Conservation (phyloP, 345 rosid genomes). For the Citrus glauca region DNA sequence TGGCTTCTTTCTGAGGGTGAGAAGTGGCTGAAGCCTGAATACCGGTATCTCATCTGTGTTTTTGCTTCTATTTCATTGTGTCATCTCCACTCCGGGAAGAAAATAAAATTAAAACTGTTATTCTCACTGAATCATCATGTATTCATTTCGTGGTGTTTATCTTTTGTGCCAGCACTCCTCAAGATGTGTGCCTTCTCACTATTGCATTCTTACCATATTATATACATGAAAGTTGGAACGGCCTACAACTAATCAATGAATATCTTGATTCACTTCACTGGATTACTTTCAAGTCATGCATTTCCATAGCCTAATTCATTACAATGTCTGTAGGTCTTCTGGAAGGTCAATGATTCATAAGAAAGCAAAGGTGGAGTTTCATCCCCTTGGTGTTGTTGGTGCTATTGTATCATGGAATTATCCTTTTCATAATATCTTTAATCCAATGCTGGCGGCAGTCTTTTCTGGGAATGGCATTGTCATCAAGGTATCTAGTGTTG, state of each 20-base stretch:
- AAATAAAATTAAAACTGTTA: neutral
- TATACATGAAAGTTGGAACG: neutral
- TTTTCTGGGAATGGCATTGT: conserved; percentile 95
- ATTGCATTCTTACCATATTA: neutral
- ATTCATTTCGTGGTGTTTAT: conserved; percentile 1
- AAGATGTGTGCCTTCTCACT: conserved; percentile 3
- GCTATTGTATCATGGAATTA: conserved; percentile 99
- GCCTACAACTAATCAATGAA: neutral
- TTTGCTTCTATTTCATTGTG: neutral
- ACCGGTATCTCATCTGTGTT: conserved; percentile 43
- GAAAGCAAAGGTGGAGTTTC: conserved; percentile 82
- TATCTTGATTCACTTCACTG: neutral
- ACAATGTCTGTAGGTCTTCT: conserved; percentile 53
- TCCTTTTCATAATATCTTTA: conserved; percentile 97
- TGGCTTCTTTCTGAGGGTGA: conserved; percentile 99
- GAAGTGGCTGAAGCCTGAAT: conserved; percentile 92
- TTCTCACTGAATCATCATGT: neutral
- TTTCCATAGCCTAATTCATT: conserved; percentile 1
- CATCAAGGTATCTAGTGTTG: conserved; percentile 54
- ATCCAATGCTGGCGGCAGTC: conserved; percentile 96
- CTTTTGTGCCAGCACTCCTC: neutral
- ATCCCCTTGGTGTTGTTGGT: conserved; percentile 93
- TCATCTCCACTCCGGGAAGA: neutral
- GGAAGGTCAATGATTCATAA: conserved; percentile 98
- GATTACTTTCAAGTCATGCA: neutral